These are phyloP conservation scores for Pythium plurisporium DNA, from an alignment of 352 stramenopile species.

Conservation along the genomic window DNA sequence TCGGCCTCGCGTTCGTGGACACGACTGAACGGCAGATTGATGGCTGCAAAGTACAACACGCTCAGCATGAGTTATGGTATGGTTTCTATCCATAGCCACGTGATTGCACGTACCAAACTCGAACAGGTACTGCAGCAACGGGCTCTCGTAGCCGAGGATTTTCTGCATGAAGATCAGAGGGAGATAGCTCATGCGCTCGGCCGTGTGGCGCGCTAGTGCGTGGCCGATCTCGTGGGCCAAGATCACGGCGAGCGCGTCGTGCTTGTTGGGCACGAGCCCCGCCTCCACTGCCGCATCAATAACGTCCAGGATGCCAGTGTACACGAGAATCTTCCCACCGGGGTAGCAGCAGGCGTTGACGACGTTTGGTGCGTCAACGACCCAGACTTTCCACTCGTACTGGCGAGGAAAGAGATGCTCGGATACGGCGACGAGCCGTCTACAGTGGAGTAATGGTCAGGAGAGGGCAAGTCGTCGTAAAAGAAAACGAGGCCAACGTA, in stretches of 20 bases:
- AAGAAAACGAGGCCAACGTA: conserved; percentile 20
- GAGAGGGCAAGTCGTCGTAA: not conserved
- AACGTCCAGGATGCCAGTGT: conserved; percentile 58
- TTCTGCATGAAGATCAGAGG: conserved; percentile 41
- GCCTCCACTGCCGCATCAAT: conserved; percentile 59
- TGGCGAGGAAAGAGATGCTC: conserved; percentile 64
- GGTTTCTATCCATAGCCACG: not conserved
- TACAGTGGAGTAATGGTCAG: conserved; percentile 6
- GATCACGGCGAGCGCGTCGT: conserved; percentile 62
- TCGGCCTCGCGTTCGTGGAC: conserved; percentile 60
- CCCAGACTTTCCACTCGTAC: conserved; percentile 57
- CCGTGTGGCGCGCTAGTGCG: conserved; percentile 58
- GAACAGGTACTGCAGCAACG: conserved; percentile 60
- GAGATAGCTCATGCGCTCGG: conserved; percentile 59
- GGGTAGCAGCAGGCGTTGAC: conserved; percentile 60
- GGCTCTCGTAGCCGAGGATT: conserved; percentile 54
- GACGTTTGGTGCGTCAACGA: conserved; percentile 44
- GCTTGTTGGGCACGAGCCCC: conserved; percentile 46
- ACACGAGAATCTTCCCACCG: conserved; percentile 64
- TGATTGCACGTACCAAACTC: conserved; percentile 33
- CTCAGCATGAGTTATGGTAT: not conserved
- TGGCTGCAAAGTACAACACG: conserved; percentile 20
- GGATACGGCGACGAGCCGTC: conserved; percentile 53
- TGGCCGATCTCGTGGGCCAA: conserved; percentile 65
- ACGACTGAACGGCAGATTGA: conserved; percentile 61